Evolutionary conservation across 2,329 filamentous ascomycete genomes (phyloP), one percentile per base, ranked within the genome.

Genomic region (Fusarium burgessii): DNA sequence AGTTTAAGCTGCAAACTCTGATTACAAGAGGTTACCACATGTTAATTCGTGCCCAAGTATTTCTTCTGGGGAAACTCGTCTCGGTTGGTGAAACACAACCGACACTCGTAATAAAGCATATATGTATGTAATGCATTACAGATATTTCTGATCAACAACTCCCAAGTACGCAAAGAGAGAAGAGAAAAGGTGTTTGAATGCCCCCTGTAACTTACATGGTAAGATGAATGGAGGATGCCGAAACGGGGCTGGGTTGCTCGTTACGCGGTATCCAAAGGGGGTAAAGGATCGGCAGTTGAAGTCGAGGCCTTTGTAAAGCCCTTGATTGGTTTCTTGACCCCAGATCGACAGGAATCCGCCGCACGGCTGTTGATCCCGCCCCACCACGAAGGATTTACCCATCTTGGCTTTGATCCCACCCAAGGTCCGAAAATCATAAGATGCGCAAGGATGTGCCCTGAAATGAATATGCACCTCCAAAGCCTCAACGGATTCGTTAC

Each of bases 321-420:
- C 29, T 15, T 65, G 38, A 45, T 50, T 59, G 52, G 33, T 40
- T 13, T 35, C 8, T 7, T 17, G 35, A 32, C 25, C 33, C 33
- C 29, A n/a, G 45, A 66, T 66, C 45, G 45, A 32, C 40, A 17
- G 13, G 23, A 43, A 20, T 20, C 38, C 42, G 45, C 33, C 40
- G 33, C 43, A 54, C 45, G 43, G 52, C 18, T 46, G 62, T 23
- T 40, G 33, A 50, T 66, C 40, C 61, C 61, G 52, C 27, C 33
- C 62, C 43, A 23, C 57, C 27, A 27, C 36, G 38, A 42, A 59
- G 23, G 33, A 51, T 51, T 66, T 42, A 36, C 35, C 49, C 42
- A 47, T 41, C 35, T 47, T 47, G 41, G 35, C 41, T 56, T 56
- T 15, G n/a, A 38, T 51, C 20, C 51, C 38, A 55, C 23, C 17